Evolutionary conservation across 768 basidiomycete species (phyloP), one percentile per base, ranked within the genome.

Genomic region (Suillus decipiens): DNA sequence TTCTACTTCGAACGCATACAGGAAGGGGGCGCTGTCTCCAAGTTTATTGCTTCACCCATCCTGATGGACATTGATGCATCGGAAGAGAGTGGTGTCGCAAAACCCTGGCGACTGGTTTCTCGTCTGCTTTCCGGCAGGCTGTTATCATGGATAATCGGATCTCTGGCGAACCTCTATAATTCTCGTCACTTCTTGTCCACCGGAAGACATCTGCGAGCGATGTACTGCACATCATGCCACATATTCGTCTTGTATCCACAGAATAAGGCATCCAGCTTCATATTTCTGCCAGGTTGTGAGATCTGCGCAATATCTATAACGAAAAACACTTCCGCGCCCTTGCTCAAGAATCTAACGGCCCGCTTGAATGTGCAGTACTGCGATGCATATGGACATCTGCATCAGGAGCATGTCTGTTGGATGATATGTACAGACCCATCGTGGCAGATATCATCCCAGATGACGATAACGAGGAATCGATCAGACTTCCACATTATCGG

Each of bases 51-150:
- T 28, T 3, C 28, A 28, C 28, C 3, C 28, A 28, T 28, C 28
- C 28, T 28, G 28, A 28, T 28, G 28, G 28, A 4, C 59, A 70
- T 73, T 43, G 73, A 73, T 56, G 73, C 55, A 10, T 43, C 69
- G n/a, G 65, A 70, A 47, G 67, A 65, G 50, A 66, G 64, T 36
- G 63, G 61, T 11, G 58, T 64, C 19, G n/a, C 48, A 15, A 17
- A 15, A 11, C 8, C 42, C 24, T 61, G 65, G 34, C 41, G 51
- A 24, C 37, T 31, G 7, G 61, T 73, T 47, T 66, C 74, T 37
- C 4, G 34, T 33, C 33, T 66, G 31, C 48, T 63, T 28, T 3
- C 61, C 2, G 8, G n/a, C 17, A 37, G 41, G 39, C n/a, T 37
- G 19, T 14, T 19, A 1, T 12, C 22, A 19, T 17, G 37, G 28